A percentile compares a stretch with the other conserved stretches of the same genome.
Conservation (phyloP, 805 yeast species). For the Candida quercuum region DNA sequence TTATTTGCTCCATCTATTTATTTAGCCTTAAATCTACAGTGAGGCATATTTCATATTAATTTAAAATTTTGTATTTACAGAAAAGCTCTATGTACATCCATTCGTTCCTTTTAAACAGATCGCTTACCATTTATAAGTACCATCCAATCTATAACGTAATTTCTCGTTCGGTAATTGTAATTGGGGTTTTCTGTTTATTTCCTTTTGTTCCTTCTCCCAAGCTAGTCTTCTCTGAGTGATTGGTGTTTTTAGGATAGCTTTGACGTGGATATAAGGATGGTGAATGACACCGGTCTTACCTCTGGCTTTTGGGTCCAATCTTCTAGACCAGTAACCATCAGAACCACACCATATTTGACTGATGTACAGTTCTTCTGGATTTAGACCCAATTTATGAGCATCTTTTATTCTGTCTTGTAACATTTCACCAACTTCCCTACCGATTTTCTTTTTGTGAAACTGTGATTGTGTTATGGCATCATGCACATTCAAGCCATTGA, state of each 20-base stretch:
- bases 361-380: constrained; percentile 60
- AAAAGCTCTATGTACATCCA: constrained; percentile 1
- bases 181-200: constrained; percentile 47
- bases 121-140: constrained; percentile 57
- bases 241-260: constrained; percentile 66
- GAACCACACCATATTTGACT: constrained; percentile 88
- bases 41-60: too few relatives aligned
- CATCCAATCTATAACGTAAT: constrained; percentile 44
- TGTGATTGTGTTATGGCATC: constrained; percentile 90
- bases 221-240: constrained; percentile 56
- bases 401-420: constrained; percentile 68
- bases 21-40: too few relatives aligned
- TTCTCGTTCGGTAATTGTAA: constrained; percentile 38
- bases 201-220: constrained; percentile 50
- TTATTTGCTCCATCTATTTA: constrained; percentile 10
- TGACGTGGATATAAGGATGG: constrained; percentile 76
- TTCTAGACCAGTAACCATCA: constrained; percentile 69
- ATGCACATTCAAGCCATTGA: constrained; percentile 63
- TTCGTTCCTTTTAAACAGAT: constrained; percentile 4
- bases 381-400: constrained; percentile 53
- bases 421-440: constrained; percentile 73
- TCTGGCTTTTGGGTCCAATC: constrained; percentile 82
- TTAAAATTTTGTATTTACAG: constrained; percentile 13
- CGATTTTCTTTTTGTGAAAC: constrained; percentile 73
- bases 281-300: constrained; percentile 79